Evolutionary conservation across 352 stramenopile genomes (phyloP), one percentile per base, ranked within the genome.

Genomic region (Aphanomyces astaci): DNA sequence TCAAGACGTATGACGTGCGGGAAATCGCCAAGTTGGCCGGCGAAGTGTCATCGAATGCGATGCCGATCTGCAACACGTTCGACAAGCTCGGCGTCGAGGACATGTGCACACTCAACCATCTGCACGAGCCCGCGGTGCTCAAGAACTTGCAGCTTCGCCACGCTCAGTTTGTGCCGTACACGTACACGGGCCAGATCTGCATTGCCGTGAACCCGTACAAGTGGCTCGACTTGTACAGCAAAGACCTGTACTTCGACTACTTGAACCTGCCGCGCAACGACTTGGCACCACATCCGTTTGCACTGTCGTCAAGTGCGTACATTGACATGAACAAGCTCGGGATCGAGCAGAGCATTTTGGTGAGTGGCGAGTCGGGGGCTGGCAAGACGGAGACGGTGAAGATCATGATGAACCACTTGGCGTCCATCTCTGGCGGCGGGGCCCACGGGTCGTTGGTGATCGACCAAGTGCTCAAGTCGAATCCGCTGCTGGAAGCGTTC

Each of bases 381-480:
- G 83, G 83, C 36, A 92, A 92, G 70, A 92, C 84, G 3, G 82
- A 90, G 36, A 92, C 80, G 55, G 90, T 96, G 27, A 97, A 97
- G 78, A 97, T 97, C 67, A 89, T 90, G 79, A 88, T 89, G 80
- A 87, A 92, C 74, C 79, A 92, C 71, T 66, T 92, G 64, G 83
- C 83, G 11, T 89, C 79, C 45, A 85, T 92, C 66, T 92, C 83
- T 7, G 81, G 81, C 33, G 81, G 81, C 11, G 81, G 81, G 31
- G 75, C 81, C 10, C 77, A 82, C 46, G 84, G 82, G 24, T 90
- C 84, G 4, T 73, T 86, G 27, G 84, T 90, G 9, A 90, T 92
- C 68, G 78, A 90, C 55, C 84, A 90, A 72, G 81, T 92, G 54
- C 75, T 92, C 22, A 81, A 88, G 71, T 85, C 78, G 22, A 92